Conservation (phyloP, 1,139 yeast species). For the Blastobotrys serpentis region DNA sequence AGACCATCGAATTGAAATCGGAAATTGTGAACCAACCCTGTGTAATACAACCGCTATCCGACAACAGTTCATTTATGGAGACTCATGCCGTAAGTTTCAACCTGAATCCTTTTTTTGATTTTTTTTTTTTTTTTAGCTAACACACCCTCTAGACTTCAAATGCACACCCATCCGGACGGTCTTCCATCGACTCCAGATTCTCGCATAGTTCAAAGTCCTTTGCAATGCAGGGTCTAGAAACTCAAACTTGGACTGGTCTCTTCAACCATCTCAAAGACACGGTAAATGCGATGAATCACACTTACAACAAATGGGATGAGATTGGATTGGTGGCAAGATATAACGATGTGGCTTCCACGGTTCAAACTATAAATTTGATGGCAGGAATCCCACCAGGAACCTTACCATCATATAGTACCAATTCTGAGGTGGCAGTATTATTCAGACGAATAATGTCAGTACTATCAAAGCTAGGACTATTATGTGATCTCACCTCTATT, state of each 20-base stretch:
- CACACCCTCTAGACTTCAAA: neutral
- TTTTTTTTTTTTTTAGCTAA: constrained; percentile 1
- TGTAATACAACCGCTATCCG: constrained; percentile 11
- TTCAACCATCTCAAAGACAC: constrained; percentile 17
- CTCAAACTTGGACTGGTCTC: constrained; percentile 24
- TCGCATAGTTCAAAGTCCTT: constrained; percentile 17
- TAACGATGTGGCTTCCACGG: constrained; percentile 26
- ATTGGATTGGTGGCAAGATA: constrained; percentile 21
- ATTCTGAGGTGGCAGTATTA: constrained; percentile 27
- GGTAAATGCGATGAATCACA: constrained; percentile 18
- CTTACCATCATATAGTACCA: constrained; percentile 27
- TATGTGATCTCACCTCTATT: constrained; percentile 24
- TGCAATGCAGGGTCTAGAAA: constrained; percentile 15
- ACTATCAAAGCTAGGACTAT: constrained; percentile 28
- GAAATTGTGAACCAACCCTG: constrained; percentile 14
- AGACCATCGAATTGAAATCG: constrained; percentile 10
- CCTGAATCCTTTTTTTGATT: neutral
- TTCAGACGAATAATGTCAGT: constrained; percentile 30
- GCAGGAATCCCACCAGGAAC: constrained; percentile 35
- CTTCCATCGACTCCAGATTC: constrained; percentile 17
- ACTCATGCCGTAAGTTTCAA: constrained; percentile 4
- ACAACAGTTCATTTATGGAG: neutral
- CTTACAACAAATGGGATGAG: constrained; percentile 20
- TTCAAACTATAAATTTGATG: constrained; percentile 29
- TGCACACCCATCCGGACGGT: constrained; percentile 12